A percentile compares a stretch with the other conserved stretches of the same genome.
Conservation (phyloP, 2,329 filamentous ascomycete species). For the Alternaria incomplexa region DNA sequence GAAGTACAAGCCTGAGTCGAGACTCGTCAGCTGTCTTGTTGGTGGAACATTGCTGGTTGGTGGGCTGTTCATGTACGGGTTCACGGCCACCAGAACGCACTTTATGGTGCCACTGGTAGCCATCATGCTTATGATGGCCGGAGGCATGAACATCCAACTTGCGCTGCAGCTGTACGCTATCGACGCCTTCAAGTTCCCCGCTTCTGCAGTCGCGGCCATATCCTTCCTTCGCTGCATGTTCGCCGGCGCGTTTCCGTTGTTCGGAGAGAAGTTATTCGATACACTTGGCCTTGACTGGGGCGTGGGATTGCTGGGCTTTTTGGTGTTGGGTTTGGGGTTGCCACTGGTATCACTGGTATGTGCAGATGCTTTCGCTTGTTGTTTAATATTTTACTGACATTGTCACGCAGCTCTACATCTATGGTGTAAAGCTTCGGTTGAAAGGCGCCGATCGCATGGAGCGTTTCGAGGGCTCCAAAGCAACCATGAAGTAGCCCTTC, state of each 20-base stretch:
- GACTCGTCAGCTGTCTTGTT: conserved; percentile 12
- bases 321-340: conserved; percentile 18
- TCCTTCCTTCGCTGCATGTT: conserved; percentile 16
- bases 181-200: conserved; percentile 18
- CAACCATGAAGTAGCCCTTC: neutral
- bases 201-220: conserved; percentile 17
- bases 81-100: conserved; percentile 12
- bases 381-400: neutral
- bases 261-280: conserved; percentile 14
- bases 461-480: conserved; percentile 8
- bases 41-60: conserved; percentile 7
- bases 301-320: conserved; percentile 15
- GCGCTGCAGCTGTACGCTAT: conserved; percentile 16
- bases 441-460: conserved; percentile 10
- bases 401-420: neutral
- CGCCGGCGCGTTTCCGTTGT: conserved; percentile 17
- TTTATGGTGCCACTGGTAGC: conserved; percentile 18
- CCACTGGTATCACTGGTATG: conserved; percentile 14
- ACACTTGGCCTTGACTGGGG: conserved; percentile 20
- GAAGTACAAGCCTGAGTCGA: conserved; percentile 15
- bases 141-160: conserved; percentile 13
- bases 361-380: neutral
- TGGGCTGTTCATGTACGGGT: conserved; percentile 20
- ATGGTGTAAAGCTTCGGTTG: neutral
- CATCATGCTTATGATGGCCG: conserved; percentile 8